Evolutionary conservation across 2,329 filamentous ascomycete species (phyloP).

Genomic region (Fragosphaeria purpurea): DNA sequence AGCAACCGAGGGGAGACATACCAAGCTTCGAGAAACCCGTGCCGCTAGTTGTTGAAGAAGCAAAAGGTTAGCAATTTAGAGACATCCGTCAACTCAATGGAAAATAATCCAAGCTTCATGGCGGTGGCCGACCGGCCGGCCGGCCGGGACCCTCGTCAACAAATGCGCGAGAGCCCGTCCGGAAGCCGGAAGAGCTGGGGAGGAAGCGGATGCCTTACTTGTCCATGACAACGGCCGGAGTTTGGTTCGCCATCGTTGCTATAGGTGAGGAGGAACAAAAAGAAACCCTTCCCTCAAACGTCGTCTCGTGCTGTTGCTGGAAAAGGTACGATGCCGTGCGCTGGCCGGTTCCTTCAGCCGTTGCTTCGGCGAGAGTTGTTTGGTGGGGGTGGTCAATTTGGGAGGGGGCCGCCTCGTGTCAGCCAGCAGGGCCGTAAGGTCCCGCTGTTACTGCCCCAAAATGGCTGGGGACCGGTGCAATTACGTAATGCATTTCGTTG

Average conservation of each 20-base stretch:
- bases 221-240: conserved; percentile 99
- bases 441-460: too few species aligned
- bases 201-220: conserved; percentile 60
- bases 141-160: neutral
- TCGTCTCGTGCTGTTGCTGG: too few species aligned
- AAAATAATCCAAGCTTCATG: neutral
- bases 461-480: too few species aligned
- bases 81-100: neutral
- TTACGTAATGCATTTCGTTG: too few species aligned
- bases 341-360: neutral
- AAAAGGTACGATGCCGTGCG: too few species aligned
- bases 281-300: neutral
- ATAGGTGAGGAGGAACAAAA: conserved; percentile 2
- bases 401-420: neutral
- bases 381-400: conserved; percentile 2
- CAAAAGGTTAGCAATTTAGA: conserved; percentile 27
- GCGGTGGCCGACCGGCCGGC: neutral
- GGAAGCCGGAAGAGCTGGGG: conserved; percentile 14
- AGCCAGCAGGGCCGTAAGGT: too few species aligned
- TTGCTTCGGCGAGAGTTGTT: conserved; percentile 4
- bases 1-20: conserved; percentile 34
- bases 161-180: conserved; percentile 3
- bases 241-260: conserved; percentile 83
- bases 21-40: conserved; percentile 99
- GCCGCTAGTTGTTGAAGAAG: conserved; percentile 53